Evolutionary conservation across 164 flowering plant genomes (phyloP).

Genomic region (Stephania yunnanensis): DNA sequence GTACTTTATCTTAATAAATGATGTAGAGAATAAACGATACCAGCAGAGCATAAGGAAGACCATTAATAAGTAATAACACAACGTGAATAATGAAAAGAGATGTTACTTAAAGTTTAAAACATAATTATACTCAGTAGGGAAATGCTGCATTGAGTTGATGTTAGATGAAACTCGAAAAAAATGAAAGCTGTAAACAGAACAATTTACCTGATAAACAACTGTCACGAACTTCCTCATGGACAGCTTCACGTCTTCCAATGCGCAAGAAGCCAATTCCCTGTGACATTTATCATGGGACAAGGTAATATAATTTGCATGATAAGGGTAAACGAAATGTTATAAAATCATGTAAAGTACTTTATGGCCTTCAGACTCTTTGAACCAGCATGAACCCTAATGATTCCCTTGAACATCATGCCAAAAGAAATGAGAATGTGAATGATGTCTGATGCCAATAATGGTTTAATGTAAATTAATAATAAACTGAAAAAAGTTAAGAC

Average conservation of each 20-base stretch:
- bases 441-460: not conserved
- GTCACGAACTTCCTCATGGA: constrained; percentile 67
- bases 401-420: not conserved
- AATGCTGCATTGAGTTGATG: no score
- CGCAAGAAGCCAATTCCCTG: constrained; percentile 91
- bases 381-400: not conserved
- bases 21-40: no score
- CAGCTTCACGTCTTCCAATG: constrained; percentile 76
- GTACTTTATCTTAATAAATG: no score
- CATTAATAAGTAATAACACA: no score
- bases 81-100: no score
- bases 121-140: no score
- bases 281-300: constrained; percentile 3
- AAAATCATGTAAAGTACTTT: not conserved
- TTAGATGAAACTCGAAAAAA: not conserved
- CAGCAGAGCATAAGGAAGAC: no score
- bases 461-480: not conserved
- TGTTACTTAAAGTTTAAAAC: no score
- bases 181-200: not conserved
- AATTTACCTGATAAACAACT: constrained; percentile 74
- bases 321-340: not conserved
- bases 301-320: not conserved
- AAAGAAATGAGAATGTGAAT: not conserved
- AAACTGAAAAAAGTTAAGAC: no score
- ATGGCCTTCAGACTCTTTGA: not conserved